Percentiles rank a stretch among this genome's conserved stretches.
These are phyloP conservation scores for Talaromyces sp. DNA, from an alignment of 2,329 filamentous ascomycete species.

Conservation along the genomic window DNA sequence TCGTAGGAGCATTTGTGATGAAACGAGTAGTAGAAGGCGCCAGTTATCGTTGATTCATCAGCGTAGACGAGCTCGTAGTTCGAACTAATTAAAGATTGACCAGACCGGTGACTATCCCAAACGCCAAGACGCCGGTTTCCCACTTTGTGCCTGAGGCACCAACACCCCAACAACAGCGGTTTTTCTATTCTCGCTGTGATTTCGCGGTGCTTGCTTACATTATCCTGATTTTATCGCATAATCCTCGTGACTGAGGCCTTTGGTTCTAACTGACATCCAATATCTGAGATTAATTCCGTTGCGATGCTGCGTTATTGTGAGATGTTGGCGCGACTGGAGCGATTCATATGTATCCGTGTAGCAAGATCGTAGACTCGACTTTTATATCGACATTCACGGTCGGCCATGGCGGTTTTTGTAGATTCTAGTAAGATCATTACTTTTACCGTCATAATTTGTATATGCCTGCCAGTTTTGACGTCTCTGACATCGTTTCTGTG, in stretches of 20 bases:
- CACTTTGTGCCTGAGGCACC: not conserved
- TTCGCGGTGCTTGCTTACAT: not conserved
- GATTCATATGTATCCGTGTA: not conserved
- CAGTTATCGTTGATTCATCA: not conserved
- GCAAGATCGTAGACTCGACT: not conserved
- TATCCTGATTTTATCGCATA: not conserved
- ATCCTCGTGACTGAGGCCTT: not conserved
- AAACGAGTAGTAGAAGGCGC: not conserved
- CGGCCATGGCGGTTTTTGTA: too few relatives aligned
- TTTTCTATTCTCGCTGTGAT: not conserved
- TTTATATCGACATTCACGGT: not conserved
- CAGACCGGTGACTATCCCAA: not conserved
- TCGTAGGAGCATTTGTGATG: not conserved
- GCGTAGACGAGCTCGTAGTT: too few relatives aligned
- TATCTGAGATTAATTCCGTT: not conserved
- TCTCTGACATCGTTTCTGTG: not conserved
- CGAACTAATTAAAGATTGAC: not conserved
- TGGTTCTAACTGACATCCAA: not conserved
- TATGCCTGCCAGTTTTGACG: not conserved
- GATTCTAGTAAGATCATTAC: not conserved
- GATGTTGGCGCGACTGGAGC: not conserved
- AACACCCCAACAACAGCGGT: too few relatives aligned
- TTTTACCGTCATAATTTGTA: rapidly evolving
- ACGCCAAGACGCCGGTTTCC: not conserved
- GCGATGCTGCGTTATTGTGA: not conserved